Base-by-base conservation (phyloP, 2,329 filamentous ascomycete species). In the Blumeria hordei region DNA sequence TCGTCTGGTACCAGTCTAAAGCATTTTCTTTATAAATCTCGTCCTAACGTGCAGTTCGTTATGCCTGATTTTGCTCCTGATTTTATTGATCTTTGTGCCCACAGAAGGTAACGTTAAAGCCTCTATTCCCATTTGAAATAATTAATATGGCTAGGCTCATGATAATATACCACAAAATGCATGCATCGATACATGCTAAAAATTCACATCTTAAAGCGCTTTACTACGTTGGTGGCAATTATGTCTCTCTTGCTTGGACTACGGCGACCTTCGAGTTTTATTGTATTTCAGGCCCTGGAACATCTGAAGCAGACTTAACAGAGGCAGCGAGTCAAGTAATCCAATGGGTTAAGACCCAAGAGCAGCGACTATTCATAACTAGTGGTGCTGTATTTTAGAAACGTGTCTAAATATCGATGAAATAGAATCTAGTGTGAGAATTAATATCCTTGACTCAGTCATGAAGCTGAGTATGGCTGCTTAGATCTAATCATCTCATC, bases 21-120 rank as follows among this genome's bases (percentile, higher is more conserved):
- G 61, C 92, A 98, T 70, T 98, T 96, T 64, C 70, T 98, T 16
- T 98, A 94, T 74, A 98, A 96, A 68, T 94, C 86, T 14, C 78
- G 86, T 57, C 81, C 83, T 18, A 94, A 98, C 62, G 92, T 98
- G 33, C 93, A 98, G 66, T 98, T 95, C 67, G 83, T 80, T 61
- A 94, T 94, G 86, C 84, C 88, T 1, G 80, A 85, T 0, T 83
- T 87, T 58, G 73, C 78, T 9, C 82, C 85, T 0, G 71, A 80
- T 56, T 92, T 92, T 63, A 67, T 66, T 28, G 71, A 64, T 2
- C 65, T 76, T 3, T 70, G 85, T 50, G 73, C 78, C 44, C 74
- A 78, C 53, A 74, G 87, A 65, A 77, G 80, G 68, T 78, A 67
- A 57, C 21, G 21, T 28, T 2, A 28, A 28, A 28, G 21, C 21